phyloP scores from a whole-genome alignment of 352 stramenopile species.

The Aphanomyces invadans region DNA sequence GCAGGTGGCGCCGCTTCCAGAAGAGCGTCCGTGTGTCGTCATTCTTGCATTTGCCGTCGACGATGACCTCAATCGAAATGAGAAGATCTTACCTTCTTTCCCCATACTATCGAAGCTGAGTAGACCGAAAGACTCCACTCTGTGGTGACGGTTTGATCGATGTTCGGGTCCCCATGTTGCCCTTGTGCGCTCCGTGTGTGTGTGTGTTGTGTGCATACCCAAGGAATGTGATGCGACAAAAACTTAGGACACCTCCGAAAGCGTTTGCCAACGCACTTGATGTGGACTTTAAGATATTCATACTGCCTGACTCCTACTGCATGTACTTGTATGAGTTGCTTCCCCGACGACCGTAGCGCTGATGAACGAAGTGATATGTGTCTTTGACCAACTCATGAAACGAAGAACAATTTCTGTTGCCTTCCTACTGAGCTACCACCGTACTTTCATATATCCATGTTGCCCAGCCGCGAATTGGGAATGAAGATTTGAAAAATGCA shows the following conservation, averaged over 20 bases:
- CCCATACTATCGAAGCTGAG: conserved; percentile 70
- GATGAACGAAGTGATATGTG: conserved; percentile 78
- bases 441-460: conserved; percentile 14
- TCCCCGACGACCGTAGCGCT: conserved; percentile 32
- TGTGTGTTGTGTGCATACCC: conserved; percentile 26
- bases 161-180: conserved; percentile 9
- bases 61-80: conserved; percentile 43
- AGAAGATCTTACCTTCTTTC: conserved; percentile 77
- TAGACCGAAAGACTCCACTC: conserved; percentile 62
- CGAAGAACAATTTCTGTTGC: conserved; percentile 79
- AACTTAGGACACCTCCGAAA: conserved; percentile 81
- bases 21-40: not conserved
- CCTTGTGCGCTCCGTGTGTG: conserved; percentile 1
- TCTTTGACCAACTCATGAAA: conserved; percentile 55
- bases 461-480: conserved; percentile 31
- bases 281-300: conserved; percentile 81
- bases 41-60: conserved; percentile 13
- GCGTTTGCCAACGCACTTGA: conserved; percentile 39
- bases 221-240: conserved; percentile 52
- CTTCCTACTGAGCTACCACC: conserved; percentile 74
- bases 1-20: not conserved
- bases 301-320: conserved; percentile 62
- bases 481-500: conserved; percentile 68
- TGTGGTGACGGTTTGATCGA: conserved; percentile 67
- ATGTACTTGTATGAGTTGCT: conserved; percentile 17